A percentile compares a stretch with the other conserved stretches of the same genome.
These are phyloP conservation scores for Leccinellum albellum DNA, from an alignment of 768 basidiomycete genomes.

Conservation along the genomic window DNA sequence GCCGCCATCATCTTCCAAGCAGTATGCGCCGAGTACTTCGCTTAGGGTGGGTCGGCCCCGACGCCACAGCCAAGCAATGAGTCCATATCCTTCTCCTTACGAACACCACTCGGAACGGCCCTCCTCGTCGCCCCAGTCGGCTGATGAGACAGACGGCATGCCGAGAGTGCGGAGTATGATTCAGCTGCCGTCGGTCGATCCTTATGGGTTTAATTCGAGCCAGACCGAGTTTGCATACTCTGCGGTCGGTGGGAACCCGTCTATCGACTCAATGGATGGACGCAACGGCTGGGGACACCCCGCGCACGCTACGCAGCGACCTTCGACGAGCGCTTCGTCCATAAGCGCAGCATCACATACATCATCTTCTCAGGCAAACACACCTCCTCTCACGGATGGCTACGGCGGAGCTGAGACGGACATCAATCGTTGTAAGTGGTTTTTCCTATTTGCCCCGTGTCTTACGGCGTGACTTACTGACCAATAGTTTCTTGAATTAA, in stretches of 20 bases:
- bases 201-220: constrained; percentile 57
- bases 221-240: constrained; percentile 83
- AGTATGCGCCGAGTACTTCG: constrained; percentile 46
- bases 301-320: constrained; percentile 45
- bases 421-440: constrained; percentile 78
- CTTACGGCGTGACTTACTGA: constrained; percentile 46
- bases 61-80: constrained; percentile 83
- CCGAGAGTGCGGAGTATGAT: constrained; percentile 84
- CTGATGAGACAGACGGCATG: constrained; percentile 48
- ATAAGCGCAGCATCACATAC: constrained; percentile 74
- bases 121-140: constrained; percentile 68
- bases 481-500: constrained; percentile 37
- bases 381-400: constrained; percentile 65
- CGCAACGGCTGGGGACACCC: constrained; percentile 41
- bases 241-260: constrained; percentile 46
- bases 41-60: constrained; percentile 70
- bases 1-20: constrained; percentile 63
- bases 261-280: constrained; percentile 38
- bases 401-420: constrained; percentile 64
- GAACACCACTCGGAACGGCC: constrained; percentile 64
- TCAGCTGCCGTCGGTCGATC: constrained; percentile 69
- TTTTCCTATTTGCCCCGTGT: constrained; percentile 16
- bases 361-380: constrained; percentile 78
- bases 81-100: constrained; percentile 83
- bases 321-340: constrained; percentile 69